Evolutionary conservation across 441 rosid species (phyloP).

Genomic region (Eruca vesicaria): DNA sequence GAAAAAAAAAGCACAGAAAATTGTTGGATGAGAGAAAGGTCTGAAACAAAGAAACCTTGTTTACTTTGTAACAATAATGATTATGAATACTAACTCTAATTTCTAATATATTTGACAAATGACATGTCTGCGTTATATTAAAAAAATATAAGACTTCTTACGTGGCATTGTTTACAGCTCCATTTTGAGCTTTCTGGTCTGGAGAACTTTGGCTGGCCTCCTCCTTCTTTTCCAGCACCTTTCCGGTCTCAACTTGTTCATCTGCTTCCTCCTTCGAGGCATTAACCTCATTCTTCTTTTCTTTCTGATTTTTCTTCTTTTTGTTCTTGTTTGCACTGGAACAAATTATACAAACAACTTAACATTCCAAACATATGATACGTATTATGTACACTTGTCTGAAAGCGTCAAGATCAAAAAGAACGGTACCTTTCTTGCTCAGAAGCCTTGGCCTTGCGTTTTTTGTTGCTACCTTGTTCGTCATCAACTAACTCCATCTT

Average conservation of each 20-base stretch:
- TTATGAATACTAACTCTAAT: neutral
- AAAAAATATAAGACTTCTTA: slow-evolving; percentile 11
- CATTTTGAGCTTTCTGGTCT: slow-evolving; percentile 16
- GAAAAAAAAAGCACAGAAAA: neutral
- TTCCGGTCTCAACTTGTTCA: slow-evolving; percentile 26
- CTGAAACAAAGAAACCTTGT: neutral
- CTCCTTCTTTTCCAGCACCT: slow-evolving; percentile 39
- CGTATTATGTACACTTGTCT: neutral
- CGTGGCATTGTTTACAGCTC: slow-evolving; percentile 22
- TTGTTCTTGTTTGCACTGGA: slow-evolving; percentile 60
- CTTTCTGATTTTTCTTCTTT: slow-evolving; percentile 63
- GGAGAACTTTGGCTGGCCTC: slow-evolving; percentile 37
- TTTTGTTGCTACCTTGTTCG: slow-evolving; percentile 44
- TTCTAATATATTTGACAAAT: neutral
- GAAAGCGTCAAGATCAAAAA: neutral
- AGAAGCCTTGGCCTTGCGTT: slow-evolving; percentile 58
- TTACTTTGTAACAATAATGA: neutral
- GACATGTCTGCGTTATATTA: neutral
- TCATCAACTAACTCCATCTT: slow-evolving; percentile 35
- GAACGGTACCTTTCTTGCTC: slow-evolving; percentile 59
- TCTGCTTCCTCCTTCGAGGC: slow-evolving; percentile 27
- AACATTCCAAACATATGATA: neutral
- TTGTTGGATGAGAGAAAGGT: neutral
- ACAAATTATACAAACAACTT: slow-evolving; percentile 24
- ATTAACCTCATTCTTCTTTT: slow-evolving; percentile 33